Evolutionary conservation across 2,329 filamentous ascomycete genomes (phyloP), one percentile per base, ranked within the genome.

Genomic region (Teratosphaeria gauchensis): DNA sequence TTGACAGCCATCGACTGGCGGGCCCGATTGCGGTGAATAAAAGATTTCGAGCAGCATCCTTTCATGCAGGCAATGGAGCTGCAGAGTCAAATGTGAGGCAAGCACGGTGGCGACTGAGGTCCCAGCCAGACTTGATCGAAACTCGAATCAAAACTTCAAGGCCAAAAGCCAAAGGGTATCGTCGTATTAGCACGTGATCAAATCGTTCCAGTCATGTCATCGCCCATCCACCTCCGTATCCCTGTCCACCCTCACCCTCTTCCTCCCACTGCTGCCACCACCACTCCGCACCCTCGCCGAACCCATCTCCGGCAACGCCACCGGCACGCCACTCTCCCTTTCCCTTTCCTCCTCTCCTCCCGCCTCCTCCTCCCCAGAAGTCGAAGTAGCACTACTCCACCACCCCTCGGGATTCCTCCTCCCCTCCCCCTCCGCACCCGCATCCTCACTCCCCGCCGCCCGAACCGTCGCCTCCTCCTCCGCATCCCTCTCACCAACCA

Each of bases 341-440:
- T 48, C 54, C 4, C 28, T 35, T 14, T 9, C 14, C 24, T 4
- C 35, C 21, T 56, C 54, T 11, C 54, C 9, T 3, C 31, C 32
- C 32, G 4, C 51, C 14, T 3, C 32, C 28, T 51, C 55, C 42
- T n/a, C 46, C 48, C 21, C 56, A 42, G 51, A 52, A 11, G 38
- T 28, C 24, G 57, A 55, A 32, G 24, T 51, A 51, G 57, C 38
- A 7, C 21, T 21, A 38, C 35, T 51, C 61, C 61, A 63, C 61
- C 61, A 63, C 4, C 61, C 61, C 35, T 63, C 61, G 1, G 61
- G 61, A 51, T 56, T 46, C 46, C 56, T 58, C 12, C 54, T 55
- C 46, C 58, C 38, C 28, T 2, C 19, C n/a, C 30, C 4, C 51
- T 32, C 24, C 24, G 24, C 24, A 28, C 4, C 24, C 4, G 24